Evolutionary conservation across 164 flowering plant genomes (phyloP).

Genomic region (Chimonanthus praecox): DNA sequence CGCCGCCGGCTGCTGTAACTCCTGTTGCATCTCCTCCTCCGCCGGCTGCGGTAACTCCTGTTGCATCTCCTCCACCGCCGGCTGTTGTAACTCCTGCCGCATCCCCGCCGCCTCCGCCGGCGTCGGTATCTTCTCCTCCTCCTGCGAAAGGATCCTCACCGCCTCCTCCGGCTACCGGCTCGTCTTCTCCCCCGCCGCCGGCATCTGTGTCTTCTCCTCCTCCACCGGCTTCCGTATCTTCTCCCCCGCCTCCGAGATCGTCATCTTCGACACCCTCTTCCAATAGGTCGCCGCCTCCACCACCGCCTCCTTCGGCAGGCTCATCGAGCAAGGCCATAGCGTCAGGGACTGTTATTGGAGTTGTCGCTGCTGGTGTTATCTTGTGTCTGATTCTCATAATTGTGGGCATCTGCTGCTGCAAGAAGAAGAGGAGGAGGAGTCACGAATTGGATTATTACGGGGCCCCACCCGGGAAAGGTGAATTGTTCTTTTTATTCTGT

Average conservation of each 20-base stretch:
- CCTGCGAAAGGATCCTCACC: constrained; percentile 12
- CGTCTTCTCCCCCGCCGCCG: constrained; percentile 24
- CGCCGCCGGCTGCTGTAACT: neutral
- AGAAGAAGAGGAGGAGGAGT: constrained; percentile 46
- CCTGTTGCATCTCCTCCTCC: constrained; percentile 6
- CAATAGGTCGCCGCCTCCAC: constrained; percentile 22
- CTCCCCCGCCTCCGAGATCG: constrained; percentile 4
- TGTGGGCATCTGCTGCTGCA: constrained; percentile 41
- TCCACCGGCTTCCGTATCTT: constrained; percentile 16
- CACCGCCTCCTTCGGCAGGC: constrained; percentile 23
- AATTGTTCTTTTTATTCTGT: neutral
- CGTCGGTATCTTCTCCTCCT: constrained; percentile 10
- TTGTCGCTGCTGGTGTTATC: constrained; percentile 53
- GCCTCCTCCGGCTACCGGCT: constrained; percentile 7
- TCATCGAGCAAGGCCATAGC: constrained; percentile 17
- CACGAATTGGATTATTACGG: constrained; percentile 28
- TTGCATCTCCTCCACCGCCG: constrained; percentile 20
- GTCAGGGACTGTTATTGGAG: constrained; percentile 50
- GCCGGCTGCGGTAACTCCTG: constrained; percentile 8
- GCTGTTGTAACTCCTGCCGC: constrained; percentile 23
- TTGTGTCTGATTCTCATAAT: constrained; percentile 34
- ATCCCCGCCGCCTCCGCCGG: constrained; percentile 26
- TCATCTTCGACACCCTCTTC: constrained; percentile 10
- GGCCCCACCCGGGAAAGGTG: constrained; percentile 36
- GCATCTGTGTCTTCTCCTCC: constrained; percentile 25